Percentiles rank a stretch among this genome's conserved stretches.
phyloP scores from a whole-genome alignment of 139 green algal species.

The Coccomyxa sp. region DNA sequence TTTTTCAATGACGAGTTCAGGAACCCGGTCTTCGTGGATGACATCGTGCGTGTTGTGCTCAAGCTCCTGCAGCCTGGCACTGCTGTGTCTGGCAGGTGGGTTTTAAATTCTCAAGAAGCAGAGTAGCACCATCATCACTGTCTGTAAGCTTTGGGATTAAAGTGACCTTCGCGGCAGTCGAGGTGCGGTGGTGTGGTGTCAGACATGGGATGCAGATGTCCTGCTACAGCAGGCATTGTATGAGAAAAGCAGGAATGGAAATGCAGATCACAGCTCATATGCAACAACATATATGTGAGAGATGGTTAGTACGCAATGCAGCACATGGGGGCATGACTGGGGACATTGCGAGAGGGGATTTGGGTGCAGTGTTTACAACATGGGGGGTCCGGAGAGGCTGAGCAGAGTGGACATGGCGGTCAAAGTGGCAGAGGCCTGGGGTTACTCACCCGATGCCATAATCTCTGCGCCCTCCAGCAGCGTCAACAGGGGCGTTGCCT shows the following conservation, averaged over 20 bases:
- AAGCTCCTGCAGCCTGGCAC: conserved; percentile 16
- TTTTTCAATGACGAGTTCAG: conserved; percentile 61
- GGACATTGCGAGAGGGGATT: neutral
- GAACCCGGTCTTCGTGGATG: conserved; percentile 50
- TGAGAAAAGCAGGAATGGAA: neutral
- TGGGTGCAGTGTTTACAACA: conserved; percentile 38
- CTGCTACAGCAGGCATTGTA: neutral
- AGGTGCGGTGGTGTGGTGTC: neutral
- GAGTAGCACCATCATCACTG: neutral
- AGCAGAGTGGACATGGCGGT: conserved; percentile 53
- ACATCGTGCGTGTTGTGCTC: conserved; percentile 41
- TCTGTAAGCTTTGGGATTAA: neutral
- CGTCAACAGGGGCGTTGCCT: conserved; percentile 15
- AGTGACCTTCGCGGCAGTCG: neutral
- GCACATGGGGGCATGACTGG: neutral
- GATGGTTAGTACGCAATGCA: neutral
- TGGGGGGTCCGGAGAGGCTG: conserved; percentile 57
- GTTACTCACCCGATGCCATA: conserved; percentile 2
- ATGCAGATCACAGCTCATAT: neutral
- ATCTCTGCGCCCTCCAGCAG: neutral
- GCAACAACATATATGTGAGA: neutral
- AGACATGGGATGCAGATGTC: neutral
- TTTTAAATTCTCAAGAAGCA: neutral
- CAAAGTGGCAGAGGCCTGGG: conserved; percentile 12
- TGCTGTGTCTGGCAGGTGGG: neutral